Percentiles rank a stretch among this genome's conserved stretches.
Conservation (phyloP, 768 basidiomycete species). For the Russula foetens region DNA sequence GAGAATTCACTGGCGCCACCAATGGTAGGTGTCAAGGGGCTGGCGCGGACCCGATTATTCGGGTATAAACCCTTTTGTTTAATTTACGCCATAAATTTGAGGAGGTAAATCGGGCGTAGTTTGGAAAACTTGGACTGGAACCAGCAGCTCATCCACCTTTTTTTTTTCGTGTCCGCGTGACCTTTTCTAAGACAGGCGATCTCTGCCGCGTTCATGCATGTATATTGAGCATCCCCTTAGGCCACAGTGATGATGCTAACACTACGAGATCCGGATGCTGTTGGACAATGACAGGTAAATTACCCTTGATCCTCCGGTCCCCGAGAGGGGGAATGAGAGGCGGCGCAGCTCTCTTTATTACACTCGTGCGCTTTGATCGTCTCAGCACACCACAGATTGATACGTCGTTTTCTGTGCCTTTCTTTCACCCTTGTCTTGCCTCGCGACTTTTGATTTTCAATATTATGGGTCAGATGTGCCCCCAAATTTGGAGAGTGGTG, state of each 20-base stretch:
- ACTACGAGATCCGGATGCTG: background rate
- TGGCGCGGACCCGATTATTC: slow-evolving; percentile 3
- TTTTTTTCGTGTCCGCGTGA: background rate
- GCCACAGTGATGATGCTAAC: background rate
- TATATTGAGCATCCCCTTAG: background rate
- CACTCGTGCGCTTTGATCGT: background rate
- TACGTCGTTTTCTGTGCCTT: background rate
- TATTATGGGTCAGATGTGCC: background rate
- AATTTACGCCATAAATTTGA: slow-evolving; percentile 6
- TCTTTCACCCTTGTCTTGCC: background rate
- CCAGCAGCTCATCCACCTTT: background rate
- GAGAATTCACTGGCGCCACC: background rate
- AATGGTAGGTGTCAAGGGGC: background rate
- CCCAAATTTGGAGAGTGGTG: background rate
- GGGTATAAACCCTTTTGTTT: background rate
- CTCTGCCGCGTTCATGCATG: too few relatives aligned
- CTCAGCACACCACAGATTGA: background rate
- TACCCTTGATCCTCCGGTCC: background rate
- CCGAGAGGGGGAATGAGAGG: too few relatives aligned
- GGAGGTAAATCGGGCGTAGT: background rate
- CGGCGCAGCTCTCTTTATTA: background rate
- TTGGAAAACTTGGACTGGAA: background rate
- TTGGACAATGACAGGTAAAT: background rate
- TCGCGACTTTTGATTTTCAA: background rate
- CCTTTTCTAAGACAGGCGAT: slow-evolving; percentile 4